Conservation (phyloP, 1,284 basidiomycete species). For the Ustilago shanxiensis region DNA sequence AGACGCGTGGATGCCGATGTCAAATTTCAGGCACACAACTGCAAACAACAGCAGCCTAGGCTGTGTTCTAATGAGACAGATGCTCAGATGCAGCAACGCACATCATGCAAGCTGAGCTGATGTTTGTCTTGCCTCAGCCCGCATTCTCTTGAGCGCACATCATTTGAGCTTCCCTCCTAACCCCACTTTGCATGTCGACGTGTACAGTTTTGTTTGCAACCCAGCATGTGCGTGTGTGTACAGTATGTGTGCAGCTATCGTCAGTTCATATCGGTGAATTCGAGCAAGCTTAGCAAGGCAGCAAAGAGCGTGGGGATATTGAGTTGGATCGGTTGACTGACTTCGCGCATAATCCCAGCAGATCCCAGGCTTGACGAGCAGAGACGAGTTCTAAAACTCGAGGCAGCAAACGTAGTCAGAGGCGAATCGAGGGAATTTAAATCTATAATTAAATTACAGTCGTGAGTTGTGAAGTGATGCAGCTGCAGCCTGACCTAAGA, state of each 20-base stretch:
- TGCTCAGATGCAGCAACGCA: neutral
- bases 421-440: too few species aligned
- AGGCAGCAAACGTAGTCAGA: neutral
- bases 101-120: conserved; percentile 31
- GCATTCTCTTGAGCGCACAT: too few species aligned
- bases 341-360: too few species aligned
- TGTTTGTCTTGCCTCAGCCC: neutral
- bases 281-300: too few species aligned
- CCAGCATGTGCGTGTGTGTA: too few species aligned
- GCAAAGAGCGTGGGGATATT: too few species aligned
- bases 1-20: neutral
- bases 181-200: too few species aligned
- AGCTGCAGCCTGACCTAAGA: conserved; percentile 26
- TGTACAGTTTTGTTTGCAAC: neutral
- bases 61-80: neutral
- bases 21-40: neutral
- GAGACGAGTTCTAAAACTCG: conserved; percentile 7
- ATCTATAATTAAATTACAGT: too few species aligned
- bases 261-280: too few species aligned
- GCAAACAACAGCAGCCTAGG: neutral
- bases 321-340: too few species aligned
- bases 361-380: conserved; percentile 3
- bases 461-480: neutral
- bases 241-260: neutral
- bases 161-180: too few species aligned